phyloP scores from a whole-genome alignment of 345 rosid genomes.

The Gossypium ekmanianum region DNA sequence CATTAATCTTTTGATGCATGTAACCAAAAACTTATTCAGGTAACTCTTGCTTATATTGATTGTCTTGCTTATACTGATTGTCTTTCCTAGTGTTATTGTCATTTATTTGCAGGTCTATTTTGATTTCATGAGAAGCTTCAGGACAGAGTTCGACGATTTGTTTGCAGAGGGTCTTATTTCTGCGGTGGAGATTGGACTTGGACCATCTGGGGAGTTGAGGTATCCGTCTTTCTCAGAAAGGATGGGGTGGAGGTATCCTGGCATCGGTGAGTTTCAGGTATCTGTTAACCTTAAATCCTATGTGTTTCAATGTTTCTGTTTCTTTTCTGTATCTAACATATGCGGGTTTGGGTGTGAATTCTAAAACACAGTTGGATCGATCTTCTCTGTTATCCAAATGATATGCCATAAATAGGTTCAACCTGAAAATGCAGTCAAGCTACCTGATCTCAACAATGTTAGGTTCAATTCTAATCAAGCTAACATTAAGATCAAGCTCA shows the following conservation, averaged over 20 bases:
- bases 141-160: conserved; percentile 81
- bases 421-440: neutral
- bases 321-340: neutral
- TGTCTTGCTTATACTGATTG: conserved; percentile 1
- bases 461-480: neutral
- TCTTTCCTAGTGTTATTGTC: conserved; percentile 13
- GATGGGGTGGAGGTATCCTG: conserved; percentile 94
- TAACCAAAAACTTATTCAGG: neutral
- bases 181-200: conserved; percentile 86
- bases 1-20: conserved; percentile 5
- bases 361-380: neutral
- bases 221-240: conserved; percentile 84
- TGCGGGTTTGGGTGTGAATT: neutral
- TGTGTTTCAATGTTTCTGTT: neutral
- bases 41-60: conserved; percentile 5
- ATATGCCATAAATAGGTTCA: neutral
- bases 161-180: conserved; percentile 64
- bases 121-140: conserved; percentile 96
- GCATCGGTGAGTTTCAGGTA: conserved; percentile 99
- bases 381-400: conserved; percentile 4
- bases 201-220: conserved; percentile 83
- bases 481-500: neutral
- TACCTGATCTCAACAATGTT: neutral
- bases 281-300: conserved; percentile 21
- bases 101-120: conserved; percentile 65